phyloP scores from a whole-genome alignment of 176 grass and related monocot genomes.

The Pontederia crassipes region DNA sequence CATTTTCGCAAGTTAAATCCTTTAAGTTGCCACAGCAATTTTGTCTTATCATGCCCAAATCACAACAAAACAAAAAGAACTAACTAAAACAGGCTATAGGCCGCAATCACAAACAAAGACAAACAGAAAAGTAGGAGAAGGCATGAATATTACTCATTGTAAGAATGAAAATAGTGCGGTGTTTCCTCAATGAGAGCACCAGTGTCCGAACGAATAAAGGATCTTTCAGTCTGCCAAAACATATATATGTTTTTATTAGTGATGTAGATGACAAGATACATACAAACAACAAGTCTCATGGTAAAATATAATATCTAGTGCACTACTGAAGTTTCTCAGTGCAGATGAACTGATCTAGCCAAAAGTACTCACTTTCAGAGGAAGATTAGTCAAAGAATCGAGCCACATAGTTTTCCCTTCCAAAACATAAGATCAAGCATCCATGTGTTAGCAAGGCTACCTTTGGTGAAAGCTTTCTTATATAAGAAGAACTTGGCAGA shows the following conservation, averaged over 20 bases:
- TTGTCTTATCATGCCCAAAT: no score
- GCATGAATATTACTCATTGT: slow-evolving; percentile 61
- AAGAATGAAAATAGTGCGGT: slow-evolving; percentile 53
- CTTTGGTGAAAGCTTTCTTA: background rate
- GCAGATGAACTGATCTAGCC: background rate
- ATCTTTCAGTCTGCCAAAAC: slow-evolving; percentile 62
- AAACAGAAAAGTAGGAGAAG: background rate
- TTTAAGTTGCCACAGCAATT: no score
- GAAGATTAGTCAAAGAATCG: slow-evolving; percentile 88
- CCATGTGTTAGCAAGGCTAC: background rate
- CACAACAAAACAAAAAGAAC: no score
- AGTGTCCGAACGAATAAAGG: slow-evolving; percentile 81
- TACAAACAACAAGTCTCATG: no score
- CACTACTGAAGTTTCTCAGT: no score
- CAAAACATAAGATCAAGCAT: slow-evolving; percentile 25
- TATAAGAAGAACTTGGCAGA: background rate
- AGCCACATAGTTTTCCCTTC: slow-evolving; percentile 72
- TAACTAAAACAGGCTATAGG: no score
- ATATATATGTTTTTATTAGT: no score
- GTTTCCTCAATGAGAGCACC: slow-evolving; percentile 61
- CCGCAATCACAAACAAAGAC: no score
- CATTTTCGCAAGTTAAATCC: no score
- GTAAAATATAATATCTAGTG: no score
- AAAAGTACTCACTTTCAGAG: slow-evolving; percentile 54
- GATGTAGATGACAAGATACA: no score